Evolutionary conservation across 495 filamentous ascomycete species (phyloP).

Genomic region (Tetracladium marchalianum): DNA sequence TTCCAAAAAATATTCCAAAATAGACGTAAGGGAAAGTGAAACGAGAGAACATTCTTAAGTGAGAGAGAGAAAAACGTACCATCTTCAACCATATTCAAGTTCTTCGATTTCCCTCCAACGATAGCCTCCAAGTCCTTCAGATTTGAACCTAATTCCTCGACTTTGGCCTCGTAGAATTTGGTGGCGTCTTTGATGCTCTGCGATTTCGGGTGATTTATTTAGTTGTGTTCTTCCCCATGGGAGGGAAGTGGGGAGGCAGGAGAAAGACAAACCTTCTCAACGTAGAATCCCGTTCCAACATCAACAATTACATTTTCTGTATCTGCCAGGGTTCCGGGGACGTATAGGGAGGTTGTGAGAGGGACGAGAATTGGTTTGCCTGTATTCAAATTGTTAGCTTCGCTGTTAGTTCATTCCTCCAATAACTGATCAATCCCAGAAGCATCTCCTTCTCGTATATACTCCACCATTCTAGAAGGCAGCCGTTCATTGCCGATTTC

Average conservation of each 20-base stretch:
- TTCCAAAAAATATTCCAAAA: too few relatives aligned
- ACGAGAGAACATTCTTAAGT: too few relatives aligned
- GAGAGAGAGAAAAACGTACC: constrained; percentile 34
- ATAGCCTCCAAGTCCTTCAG: constrained; percentile 81
- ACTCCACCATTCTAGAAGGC: not conserved
- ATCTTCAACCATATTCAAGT: constrained; percentile 80
- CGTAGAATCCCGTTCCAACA: constrained; percentile 92
- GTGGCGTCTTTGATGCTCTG: constrained; percentile 62
- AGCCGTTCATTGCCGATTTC: not conserved
- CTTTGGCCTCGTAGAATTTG: constrained; percentile 78
- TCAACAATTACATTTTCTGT: constrained; percentile 82
- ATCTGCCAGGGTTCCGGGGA: constrained; percentile 69
- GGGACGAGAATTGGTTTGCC: constrained; percentile 74
- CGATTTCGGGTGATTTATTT: not conserved
- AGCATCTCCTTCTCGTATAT: too few relatives aligned
- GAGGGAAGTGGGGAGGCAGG: too few relatives aligned
- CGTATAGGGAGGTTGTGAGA: constrained; percentile 86
- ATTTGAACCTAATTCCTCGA: constrained; percentile 68
- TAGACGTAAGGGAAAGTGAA: too few relatives aligned
- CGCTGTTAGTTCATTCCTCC: not conserved
- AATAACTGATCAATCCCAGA: not conserved
- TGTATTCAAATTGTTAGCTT: constrained; percentile 12
- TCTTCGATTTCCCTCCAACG: constrained; percentile 72
- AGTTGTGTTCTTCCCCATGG: constrained; percentile 4
- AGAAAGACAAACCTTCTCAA: constrained; percentile 66